Evolutionary conservation across 2,329 filamentous ascomycete species (phyloP).

Genomic region (Neoscytalidium dimidiatum): DNA sequence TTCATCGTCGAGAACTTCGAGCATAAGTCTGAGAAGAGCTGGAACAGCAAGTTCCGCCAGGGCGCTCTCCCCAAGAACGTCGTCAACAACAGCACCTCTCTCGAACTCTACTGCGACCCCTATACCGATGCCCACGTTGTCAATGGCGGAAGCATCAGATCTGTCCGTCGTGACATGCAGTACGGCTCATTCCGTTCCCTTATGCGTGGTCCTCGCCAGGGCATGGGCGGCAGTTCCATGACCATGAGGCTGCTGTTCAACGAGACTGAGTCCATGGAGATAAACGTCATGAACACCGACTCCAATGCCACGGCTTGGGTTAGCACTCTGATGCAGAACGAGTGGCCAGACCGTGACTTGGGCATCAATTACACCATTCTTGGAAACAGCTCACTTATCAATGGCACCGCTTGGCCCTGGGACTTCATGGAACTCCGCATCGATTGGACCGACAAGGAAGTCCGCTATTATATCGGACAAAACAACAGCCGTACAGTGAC

Average conservation of each 20-base stretch:
- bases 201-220: slow-evolving; percentile 42
- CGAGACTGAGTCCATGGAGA: slow-evolving; percentile 43
- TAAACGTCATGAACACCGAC: slow-evolving; percentile 50
- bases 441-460: slow-evolving; percentile 48
- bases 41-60: slow-evolving; percentile 48
- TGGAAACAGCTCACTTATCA: slow-evolving; percentile 28
- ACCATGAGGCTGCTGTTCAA: slow-evolving; percentile 51
- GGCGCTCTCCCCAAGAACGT: slow-evolving; percentile 46
- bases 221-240: slow-evolving; percentile 44
- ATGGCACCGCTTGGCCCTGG: slow-evolving; percentile 42
- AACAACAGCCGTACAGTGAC: slow-evolving; percentile 37
- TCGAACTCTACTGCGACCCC: slow-evolving; percentile 39
- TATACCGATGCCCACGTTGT: slow-evolving; percentile 42
- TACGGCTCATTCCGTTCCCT: slow-evolving; percentile 50
- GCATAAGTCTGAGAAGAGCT: slow-evolving; percentile 50
- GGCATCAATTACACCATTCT: slow-evolving; percentile 47
- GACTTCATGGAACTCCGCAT: slow-evolving; percentile 49
- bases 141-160: slow-evolving; percentile 46
- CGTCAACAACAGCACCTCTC: slow-evolving; percentile 26
- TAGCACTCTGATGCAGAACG: slow-evolving; percentile 39
- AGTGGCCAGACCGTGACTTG: slow-evolving; percentile 39
- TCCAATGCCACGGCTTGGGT: slow-evolving; percentile 41
- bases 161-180: slow-evolving; percentile 48
- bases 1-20: slow-evolving; percentile 45
- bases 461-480: slow-evolving; percentile 47